These are phyloP conservation scores for Mortierella sp. DNA, from an alignment of 371 early-diverging fungal species.

Conservation along the genomic window DNA sequence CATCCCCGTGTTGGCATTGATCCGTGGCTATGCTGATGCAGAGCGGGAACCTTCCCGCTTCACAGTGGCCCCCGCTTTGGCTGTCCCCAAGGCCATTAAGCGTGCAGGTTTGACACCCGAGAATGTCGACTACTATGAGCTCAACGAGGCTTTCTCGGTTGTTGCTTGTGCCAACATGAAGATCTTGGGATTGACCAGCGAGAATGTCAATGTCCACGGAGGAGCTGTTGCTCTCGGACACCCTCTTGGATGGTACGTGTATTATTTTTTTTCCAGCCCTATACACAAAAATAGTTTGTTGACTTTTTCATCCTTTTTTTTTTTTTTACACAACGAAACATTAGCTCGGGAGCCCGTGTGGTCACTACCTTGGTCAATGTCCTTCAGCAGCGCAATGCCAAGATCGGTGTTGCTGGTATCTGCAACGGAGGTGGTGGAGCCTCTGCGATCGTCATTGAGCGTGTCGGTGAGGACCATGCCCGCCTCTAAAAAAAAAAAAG, in stretches of 20 bases:
- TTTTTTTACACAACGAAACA: not conserved
- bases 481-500: constrained; percentile 31
- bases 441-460: constrained; percentile 89
- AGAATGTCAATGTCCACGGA: constrained; percentile 93
- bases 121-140: constrained; percentile 85
- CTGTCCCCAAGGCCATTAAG: constrained; percentile 91
- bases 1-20: constrained; percentile 79
- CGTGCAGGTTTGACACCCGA: constrained; percentile 79
- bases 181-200: constrained; percentile 74
- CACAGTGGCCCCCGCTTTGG: constrained; percentile 93
- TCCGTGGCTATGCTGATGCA: constrained; percentile 81
- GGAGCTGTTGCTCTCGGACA: constrained; percentile 99
- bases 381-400: constrained; percentile 74
- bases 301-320: not conserved
- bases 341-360: constrained; percentile 90
- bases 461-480: constrained; percentile 51
- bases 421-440: constrained; percentile 98
- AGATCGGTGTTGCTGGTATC: constrained; percentile 91
- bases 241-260: constrained; percentile 86
- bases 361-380: constrained; percentile 86
- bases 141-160: constrained; percentile 99
- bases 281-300: too few relatives aligned
- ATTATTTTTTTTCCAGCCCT: too few relatives aligned
- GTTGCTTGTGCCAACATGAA: constrained; percentile 93
- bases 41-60: constrained; percentile 87